A percentile compares a stretch with the other conserved stretches of the same genome.
Conservation (phyloP, 345 rosid genomes). For the Lumnitzera racemosa region DNA sequence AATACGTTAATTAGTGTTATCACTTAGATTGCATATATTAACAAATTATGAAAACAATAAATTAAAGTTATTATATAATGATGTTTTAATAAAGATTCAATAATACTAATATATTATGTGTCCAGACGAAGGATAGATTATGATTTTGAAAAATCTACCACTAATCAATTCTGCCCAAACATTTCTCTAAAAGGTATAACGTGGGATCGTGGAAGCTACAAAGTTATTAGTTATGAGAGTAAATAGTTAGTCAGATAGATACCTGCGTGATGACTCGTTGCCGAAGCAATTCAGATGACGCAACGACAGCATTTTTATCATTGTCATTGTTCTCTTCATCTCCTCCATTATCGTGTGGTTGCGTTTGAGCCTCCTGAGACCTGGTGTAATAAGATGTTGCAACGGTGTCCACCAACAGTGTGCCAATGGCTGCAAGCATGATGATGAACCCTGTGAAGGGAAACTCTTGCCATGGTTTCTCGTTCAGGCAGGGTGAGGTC, state of each 20-base stretch:
- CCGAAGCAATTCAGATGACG: not conserved
- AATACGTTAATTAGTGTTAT: too few species aligned
- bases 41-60: too few species aligned
- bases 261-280: constrained; percentile 3
- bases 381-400: constrained; percentile 22
- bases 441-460: constrained; percentile 75
- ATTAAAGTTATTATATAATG: too few species aligned
- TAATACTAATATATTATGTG: too few species aligned
- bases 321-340: not conserved
- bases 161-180: too few species aligned
- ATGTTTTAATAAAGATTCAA: too few species aligned
- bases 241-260: not conserved
- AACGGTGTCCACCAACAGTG: constrained; percentile 58
- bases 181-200: too few species aligned
- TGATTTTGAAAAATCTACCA: too few species aligned
- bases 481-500: constrained; percentile 32
- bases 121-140: too few species aligned
- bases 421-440: constrained; percentile 57
- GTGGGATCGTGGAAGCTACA: too few species aligned
- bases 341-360: not conserved
- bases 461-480: constrained; percentile 75
- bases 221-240: too few species aligned
- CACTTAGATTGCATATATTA: too few species aligned
- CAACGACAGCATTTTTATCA: not conserved
- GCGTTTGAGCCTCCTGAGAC: not conserved